Base-by-base conservation (phyloP, 2,329 filamentous ascomycete genomes). In the Exophiala sideris region DNA sequence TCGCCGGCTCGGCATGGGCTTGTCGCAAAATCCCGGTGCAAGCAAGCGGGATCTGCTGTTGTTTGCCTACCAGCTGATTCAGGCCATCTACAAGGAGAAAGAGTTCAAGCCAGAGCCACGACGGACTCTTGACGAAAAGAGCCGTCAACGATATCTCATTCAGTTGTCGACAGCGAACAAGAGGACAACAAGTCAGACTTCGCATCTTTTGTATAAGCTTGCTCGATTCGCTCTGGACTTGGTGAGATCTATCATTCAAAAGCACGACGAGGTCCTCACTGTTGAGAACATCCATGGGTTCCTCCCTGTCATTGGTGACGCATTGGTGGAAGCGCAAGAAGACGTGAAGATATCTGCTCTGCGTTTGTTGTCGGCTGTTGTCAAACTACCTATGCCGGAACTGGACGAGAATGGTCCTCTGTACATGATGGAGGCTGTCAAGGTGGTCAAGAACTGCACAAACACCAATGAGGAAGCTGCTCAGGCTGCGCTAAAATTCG, bases 11-110 rank as follows among this genome's bases (percentile, higher is more conserved):
- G 86, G 88, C 1, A 81, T 88, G 6, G 95, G 94, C 32, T 77
- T 99, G 3, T 71, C 95, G 24, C 86, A 88, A 60, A 99, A 99
- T 63, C 79, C 87, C 2, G 86, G 85, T 0, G 86, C 89, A 0
- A 84, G 87, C 60, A 89, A 84, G 63, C 84, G 87, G 45, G 89
- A 96, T 61, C 85, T 92, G 38, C 75, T 99, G n/a, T 76, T 96
- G 0, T 96, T 99, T 70, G 96, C 91, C 69, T 97, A 96, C 68
- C 90, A 97, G 69, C 81, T 97, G 44, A 88, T 97, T 38, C 88
- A 95, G 66, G 86, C 91, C 59, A 88, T 89, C 0, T 95, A 96
- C 70, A 82, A 82, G 56, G 82, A 81, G 54, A 77, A 79, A 50
- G 81, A 77, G 62, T 29, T 29, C 24, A 77, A 75, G 6, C 21